phyloP scores from a whole-genome alignment of 176 grass and related monocot genomes.

The Oryza australiensis region DNA sequence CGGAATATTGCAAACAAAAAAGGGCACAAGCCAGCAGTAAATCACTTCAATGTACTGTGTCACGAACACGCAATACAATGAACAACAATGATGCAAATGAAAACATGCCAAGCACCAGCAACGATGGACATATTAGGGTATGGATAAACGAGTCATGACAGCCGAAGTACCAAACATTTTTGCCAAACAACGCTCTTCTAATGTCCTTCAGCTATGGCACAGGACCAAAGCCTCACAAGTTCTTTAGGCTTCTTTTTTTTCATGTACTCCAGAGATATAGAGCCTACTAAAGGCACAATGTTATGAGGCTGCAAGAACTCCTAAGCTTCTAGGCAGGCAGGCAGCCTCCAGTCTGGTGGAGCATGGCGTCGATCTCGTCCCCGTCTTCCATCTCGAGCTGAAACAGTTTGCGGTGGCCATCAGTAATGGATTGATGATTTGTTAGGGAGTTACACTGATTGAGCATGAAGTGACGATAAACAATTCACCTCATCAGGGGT shows the following conservation, averaged over 20 bases:
- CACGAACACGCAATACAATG: background rate
- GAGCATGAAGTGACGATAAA: background rate
- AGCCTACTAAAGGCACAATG: background rate
- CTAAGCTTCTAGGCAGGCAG: conserved; percentile 22
- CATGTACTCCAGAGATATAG: background rate
- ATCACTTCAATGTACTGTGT: background rate
- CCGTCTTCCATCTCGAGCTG: conserved; percentile 96
- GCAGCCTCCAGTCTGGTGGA: conserved; percentile 81
- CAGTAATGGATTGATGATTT: background rate
- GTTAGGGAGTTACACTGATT: too few relatives aligned
- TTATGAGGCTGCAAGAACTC: background rate
- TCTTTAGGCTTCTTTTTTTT: conserved; percentile 12
- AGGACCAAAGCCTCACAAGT: conserved; percentile 49
- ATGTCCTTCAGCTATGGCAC: conserved; percentile 38
- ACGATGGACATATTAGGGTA: background rate
- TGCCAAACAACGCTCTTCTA: conserved; percentile 29
- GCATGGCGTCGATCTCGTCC: conserved; percentile 88
- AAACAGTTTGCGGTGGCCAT: background rate
- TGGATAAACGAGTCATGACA: conserved; percentile 31
- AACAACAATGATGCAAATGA: background rate
- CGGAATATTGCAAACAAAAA: background rate
- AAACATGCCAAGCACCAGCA: background rate
- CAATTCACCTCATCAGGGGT: conserved; percentile 67
- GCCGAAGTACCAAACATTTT: conserved; percentile 32
- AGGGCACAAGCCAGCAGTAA: too few relatives aligned